phyloP scores from a whole-genome alignment of 257 asterid species.

The Petrea volubilis region DNA sequence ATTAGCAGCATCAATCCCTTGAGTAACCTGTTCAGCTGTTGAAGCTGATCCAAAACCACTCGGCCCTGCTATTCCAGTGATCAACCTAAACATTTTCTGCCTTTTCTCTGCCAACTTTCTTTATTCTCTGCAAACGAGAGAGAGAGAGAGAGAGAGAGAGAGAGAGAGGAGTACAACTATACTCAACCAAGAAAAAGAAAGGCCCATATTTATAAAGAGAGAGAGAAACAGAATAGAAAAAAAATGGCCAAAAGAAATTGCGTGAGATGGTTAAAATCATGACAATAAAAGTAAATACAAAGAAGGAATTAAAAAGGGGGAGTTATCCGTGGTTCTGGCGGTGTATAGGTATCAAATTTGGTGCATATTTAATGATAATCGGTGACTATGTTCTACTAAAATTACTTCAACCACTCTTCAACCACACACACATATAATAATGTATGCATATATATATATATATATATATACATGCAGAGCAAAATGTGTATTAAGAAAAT shows the following conservation, averaged over 20 bases:
- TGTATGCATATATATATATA: not conserved
- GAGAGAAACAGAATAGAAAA: not conserved
- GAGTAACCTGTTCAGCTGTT: constrained; percentile 70
- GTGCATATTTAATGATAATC: not conserved
- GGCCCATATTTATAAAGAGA: constrained; percentile 2
- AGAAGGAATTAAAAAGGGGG: not conserved
- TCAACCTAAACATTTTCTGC: constrained; percentile 55
- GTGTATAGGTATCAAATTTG: constrained; percentile 15
- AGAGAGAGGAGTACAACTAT: constrained; percentile 5
- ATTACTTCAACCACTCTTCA: constrained; percentile 15
- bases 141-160: too few species aligned
- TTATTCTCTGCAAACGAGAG: not conserved
- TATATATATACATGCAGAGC: not conserved
- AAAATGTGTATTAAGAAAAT: too few species aligned
- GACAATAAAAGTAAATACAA: not conserved
- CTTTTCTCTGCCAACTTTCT: not conserved
- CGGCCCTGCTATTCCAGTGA: constrained; percentile 71
- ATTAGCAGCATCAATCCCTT: constrained; percentile 54
- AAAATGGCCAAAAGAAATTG: not conserved
- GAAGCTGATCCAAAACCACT: constrained; percentile 91
- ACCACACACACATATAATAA: not conserved
- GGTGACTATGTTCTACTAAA: not conserved
- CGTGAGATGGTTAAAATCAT: not conserved
- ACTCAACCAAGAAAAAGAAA: not conserved
- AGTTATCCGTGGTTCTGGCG: not conserved